Evolutionary conservation across 2,329 filamentous ascomycete genomes (phyloP), one percentile per base, ranked within the genome.

Genomic region (Didymella keratinophila): DNA sequence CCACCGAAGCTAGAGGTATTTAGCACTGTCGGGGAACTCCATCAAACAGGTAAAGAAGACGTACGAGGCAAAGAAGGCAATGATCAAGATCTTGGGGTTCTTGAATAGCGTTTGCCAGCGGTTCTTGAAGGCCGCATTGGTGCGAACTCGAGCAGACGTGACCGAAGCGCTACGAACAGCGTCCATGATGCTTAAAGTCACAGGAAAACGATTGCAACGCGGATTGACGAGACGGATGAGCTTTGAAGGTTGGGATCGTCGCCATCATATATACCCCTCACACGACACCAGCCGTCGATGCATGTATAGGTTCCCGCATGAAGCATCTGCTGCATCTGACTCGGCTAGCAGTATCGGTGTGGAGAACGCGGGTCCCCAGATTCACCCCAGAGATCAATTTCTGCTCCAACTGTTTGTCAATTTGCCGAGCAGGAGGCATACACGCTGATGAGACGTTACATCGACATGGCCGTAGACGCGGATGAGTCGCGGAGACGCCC

Each of bases 1-100:
- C 82, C 82, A 57, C 81, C 81, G 21, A 83, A 78, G n/a, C 80
- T 82, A 37, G 14, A 4, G 14, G 14, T 23, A 16, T 21, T 61
- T 16, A 61, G 58, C 20, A 14, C 8, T 25, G 23, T 25, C 23
- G 23, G n/a, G n/a, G n/a, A n/a, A n/a, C n/a, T 10, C 12, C 11
- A 21, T 2, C 10, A 3, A 18, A 44, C n/a, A 12, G 16, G 2
- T 1, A 12, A 18, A 28, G n/a, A 44, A 28, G 25, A 25, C 67
- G 52, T 64, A 73, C 71, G 71, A 72, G 36, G 69, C 70, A 48
- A 73, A 73, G 55, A 71, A 70, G 23, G 71, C 68, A 43, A 73
- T 72, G 42, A 69, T 14, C 11, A 73, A 50, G 30, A 73, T 63
- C 59, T 73, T 73, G 12, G 69, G 69, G 28, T 73, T 73, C 23